Base-by-base conservation (phyloP, 1,139 yeast species). In the Suhomyces taliae region DNA sequence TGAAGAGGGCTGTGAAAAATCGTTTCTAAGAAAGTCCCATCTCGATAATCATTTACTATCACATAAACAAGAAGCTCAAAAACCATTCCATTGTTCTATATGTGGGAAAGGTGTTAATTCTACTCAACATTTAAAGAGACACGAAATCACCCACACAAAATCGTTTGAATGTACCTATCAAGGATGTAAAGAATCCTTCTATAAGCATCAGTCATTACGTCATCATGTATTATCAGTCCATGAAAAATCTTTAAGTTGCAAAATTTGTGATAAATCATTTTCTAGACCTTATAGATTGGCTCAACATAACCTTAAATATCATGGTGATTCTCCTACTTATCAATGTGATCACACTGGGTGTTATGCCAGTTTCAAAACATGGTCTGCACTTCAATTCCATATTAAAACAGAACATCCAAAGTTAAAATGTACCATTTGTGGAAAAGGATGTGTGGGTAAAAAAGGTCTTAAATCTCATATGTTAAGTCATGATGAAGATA, bases 51-150 rank as follows among this genome's bases (percentile, higher is more conserved):
- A 93, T 62, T 53, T 74, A 52, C 65, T 87, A 27, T 81, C 90
- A 11, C 93, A 87, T 59, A 60, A 69, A 19, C 71, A 69, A 34
- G 70, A 79, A 6, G 36, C 47, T 3, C 75, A 72, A 2, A 88
- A 87, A 58, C 97, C 97, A 0, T 85, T 78, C 59, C 79, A 75
- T 46, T 93, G 99, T 59, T 67, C 82, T 0, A 66, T 76, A 1
- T 93, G 99, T 64, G 85, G 85, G 1, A 90, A 90, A 62, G 96
- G 97, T 2, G 87, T 89, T 47, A 86, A 85, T 51, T 80, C 96
- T 0, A 67, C 67, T 42, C 99, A 93, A 67, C 98, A 91, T 62
- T 70, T 90, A 53, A 81, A 79, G 54, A 76, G 97, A 47, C 99
- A 93, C 62, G 91, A 77, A 60, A 72, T 79, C 27, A 85, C 95